Conservation (phyloP, 345 rosid genomes). For the Citrus reticulata region DNA sequence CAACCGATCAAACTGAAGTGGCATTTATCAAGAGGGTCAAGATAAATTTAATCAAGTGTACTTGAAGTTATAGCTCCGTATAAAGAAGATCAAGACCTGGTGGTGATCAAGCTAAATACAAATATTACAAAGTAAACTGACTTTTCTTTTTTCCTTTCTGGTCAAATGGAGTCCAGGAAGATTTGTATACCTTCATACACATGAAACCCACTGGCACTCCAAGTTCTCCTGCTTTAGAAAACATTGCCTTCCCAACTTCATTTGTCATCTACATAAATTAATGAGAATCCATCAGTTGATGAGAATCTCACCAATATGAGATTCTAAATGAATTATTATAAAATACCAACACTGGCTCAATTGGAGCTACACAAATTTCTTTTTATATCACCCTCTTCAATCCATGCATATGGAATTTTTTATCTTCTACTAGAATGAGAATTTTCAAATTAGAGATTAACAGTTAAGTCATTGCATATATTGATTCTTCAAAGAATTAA, state of each 20-base stretch:
- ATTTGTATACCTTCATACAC: conserved; percentile 77
- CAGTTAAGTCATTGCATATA: background rate
- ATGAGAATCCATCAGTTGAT: background rate
- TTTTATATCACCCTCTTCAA: background rate
- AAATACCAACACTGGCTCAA: background rate
- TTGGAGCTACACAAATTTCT: background rate
- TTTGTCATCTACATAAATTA: conserved; percentile 69
- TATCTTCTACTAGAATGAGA: background rate
- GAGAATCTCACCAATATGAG: background rate
- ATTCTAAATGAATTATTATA: background rate
- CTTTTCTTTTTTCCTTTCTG: background rate
- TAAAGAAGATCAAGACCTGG: background rate
- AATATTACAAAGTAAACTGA: background rate
- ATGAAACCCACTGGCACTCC: conserved; percentile 89
- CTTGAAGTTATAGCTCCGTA: background rate
- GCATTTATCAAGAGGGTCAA: background rate
- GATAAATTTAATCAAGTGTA: background rate
- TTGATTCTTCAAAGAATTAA: background rate
- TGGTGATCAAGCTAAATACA: background rate
- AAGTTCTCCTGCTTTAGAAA: conserved; percentile 85
- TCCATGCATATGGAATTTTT: background rate
- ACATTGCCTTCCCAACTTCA: conserved; percentile 79
- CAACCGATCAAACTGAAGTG: background rate
- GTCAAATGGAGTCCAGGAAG: background rate
- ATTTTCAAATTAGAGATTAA: background rate